Evolutionary conservation across 202 grass and related monocot genomes (phyloP).

Genomic region (Setaria viridis): DNA sequence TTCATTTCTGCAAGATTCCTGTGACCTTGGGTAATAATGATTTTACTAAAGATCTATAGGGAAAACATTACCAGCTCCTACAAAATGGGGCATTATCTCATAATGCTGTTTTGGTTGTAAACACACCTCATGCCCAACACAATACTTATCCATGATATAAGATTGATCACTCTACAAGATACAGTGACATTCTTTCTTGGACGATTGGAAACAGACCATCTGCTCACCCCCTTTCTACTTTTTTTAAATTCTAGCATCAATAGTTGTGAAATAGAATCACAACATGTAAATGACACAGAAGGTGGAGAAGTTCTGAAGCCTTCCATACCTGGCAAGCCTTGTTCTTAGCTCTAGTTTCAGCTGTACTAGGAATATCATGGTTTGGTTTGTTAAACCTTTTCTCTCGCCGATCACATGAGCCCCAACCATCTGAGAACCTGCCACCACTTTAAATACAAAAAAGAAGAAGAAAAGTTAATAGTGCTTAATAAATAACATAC

Average conservation of each 20-base stretch:
- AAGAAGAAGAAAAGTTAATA: slow-evolving; percentile 22
- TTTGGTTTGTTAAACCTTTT: slow-evolving; percentile 90
- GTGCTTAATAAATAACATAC: not conserved
- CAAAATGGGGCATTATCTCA: not conserved
- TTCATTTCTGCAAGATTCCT: not conserved
- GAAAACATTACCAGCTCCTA: not conserved
- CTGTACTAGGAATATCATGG: slow-evolving; percentile 94
- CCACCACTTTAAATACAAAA: slow-evolving; percentile 63
- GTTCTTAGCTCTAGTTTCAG: slow-evolving; percentile 97
- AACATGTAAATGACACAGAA: not conserved
- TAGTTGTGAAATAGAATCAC: slow-evolving; percentile 3
- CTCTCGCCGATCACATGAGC: slow-evolving; percentile 79
- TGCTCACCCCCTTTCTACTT: not conserved
- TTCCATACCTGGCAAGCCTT: slow-evolving; percentile 86
- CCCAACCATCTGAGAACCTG: slow-evolving; percentile 92
- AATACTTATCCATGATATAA: not conserved
- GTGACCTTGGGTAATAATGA: not conserved
- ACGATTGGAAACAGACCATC: not conserved
- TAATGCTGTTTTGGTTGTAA: not conserved
- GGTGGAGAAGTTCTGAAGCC: not conserved
- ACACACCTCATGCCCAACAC: not conserved
- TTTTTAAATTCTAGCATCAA: not conserved
- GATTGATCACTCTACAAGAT: not conserved
- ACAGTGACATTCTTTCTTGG: not conserved
- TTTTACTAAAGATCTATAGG: not conserved